Conservation (phyloP, 2,329 filamentous ascomycete genomes). For the Xylaria sp. region DNA sequence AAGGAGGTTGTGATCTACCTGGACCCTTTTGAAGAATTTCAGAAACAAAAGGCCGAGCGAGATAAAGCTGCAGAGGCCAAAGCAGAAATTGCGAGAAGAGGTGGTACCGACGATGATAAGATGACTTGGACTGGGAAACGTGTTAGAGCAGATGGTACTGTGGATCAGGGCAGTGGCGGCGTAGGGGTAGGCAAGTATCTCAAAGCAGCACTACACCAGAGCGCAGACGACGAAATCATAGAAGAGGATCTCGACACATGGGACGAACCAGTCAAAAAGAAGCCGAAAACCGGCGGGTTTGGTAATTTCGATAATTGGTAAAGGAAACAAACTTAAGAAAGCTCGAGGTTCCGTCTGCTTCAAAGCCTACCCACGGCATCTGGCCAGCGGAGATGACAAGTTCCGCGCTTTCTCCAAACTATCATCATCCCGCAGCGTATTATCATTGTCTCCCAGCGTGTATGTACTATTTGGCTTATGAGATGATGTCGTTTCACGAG, state of each 20-base stretch:
- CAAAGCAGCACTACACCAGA: slow-evolving; percentile 61
- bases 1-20: slow-evolving; percentile 86
- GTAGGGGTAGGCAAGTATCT: slow-evolving; percentile 82
- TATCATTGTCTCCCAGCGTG: neutral
- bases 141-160: slow-evolving; percentile 73
- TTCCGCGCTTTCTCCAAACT: neutral
- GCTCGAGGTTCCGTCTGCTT: neutral
- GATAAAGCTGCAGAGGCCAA: slow-evolving; percentile 67
- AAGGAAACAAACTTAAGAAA: slow-evolving; percentile 34
- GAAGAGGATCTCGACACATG: slow-evolving; percentile 71
- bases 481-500: neutral
- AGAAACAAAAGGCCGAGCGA: slow-evolving; percentile 75
- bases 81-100: slow-evolving; percentile 70
- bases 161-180: slow-evolving; percentile 56
- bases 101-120: slow-evolving; percentile 85
- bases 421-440: neutral
- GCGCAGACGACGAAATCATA: slow-evolving; percentile 67
- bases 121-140: slow-evolving; percentile 97
- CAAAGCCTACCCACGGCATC: neutral
- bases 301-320: slow-evolving; percentile 96
- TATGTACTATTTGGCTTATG: neutral
- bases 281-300: slow-evolving; percentile 81
- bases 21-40: slow-evolving; percentile 94
- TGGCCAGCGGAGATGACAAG: neutral
- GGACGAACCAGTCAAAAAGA: slow-evolving; percentile 82